Evolutionary conservation across 257 asterid genomes (phyloP), one percentile per base, ranked within the genome.

Genomic region (Solanum chaucha): DNA sequence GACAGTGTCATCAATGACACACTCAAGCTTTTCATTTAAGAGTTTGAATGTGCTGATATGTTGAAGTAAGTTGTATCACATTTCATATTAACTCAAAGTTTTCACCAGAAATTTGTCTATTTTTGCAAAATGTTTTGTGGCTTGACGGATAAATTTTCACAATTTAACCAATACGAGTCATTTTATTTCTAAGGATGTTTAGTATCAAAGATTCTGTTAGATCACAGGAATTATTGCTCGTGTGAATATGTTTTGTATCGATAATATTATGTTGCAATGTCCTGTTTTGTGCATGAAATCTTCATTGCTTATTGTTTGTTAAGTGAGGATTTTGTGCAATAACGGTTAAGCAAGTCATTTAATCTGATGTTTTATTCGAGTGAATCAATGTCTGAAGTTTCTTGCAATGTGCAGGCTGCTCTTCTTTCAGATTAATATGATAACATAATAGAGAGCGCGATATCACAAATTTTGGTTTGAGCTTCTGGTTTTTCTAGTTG

Each of bases 341-440:
- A 74, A 22, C 3, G 82, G 36, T n/a, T 10, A 12, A 35, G 77
- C n/a, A 19, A 20, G 17, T 35, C 81, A 20, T 20, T 41, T 7
- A 32, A 40, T 74, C 10, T 30, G 40, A 73, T 40, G 41, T 71
- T 34, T 35, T 35, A 51, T 51, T 51, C 3, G 2, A 46, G 19
- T 46, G 28, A 40, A 82, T 73, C 19, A 17, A 85, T 20, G 61
- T 34, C 30, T 55, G 58, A 55, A 71, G 19, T 91, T 77, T 85
- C 70, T 83, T 92, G 90, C 9, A 51, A 34, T 14, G 55, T 86
- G 88, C 97, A 96, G 99, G 99, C 96, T 59, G 93, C 93, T 90
- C 93, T 22, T 96, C 99, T 32, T 96, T 96, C 97, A 94, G 95
- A 90, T 92, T 96, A 74, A 87, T 89, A 41, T 88, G 87, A 92